Evolutionary conservation across 495 filamentous ascomycete species (phyloP), one percentile per base, ranked within the genome.

Genomic region (Penicillium ucsense): DNA sequence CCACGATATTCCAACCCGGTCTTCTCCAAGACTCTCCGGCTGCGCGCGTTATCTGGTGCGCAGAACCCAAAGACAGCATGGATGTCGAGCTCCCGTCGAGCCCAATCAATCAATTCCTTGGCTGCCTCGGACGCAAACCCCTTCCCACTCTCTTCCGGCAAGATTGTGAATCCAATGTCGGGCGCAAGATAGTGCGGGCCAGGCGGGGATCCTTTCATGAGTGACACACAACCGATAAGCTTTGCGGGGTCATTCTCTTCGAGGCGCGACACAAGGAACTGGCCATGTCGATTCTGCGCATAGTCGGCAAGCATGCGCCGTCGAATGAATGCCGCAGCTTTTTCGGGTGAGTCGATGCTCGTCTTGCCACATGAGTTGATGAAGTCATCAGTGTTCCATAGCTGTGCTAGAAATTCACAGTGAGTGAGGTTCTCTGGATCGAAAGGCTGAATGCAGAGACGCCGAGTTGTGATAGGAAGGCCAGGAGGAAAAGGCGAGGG

Each of bases 51-150:
- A 7, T 38, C 32, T 3, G 56, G 42, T 12, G 50, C 35, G 31
- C 52, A 62, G 8, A 68, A 59, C 20, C 56, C 52, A 50, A 58
- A 58, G 2, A 43, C 46, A 38, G 8, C 34, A 9, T 55, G 41
- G 6, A 64, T 42, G 0, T 59, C 60, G 10, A 47, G 44, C 6
- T 56, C 54, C 12, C 10, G 31, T 28, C 42, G 52, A 3, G 58
- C 54, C 35, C 57, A 71, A 4, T 60, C 54, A 11, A 72, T 35
- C 5, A 70, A 3, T 6, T 35, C 63, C 8, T 48, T 54, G 27
- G 50, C 55, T 0, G 64, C 69, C 50, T 72, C 69, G 11, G 63
- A 61, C 5, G 66, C 59, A 50, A 68, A 71, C 3, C 69, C 69
- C 48, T 62, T 67, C 3, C 63, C 54, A 50, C 54, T 58, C 6